Percentiles rank a stretch among this genome's conserved stretches.
Conservation (phyloP, 148 eudicot genomes). For the Persicaria tinctoria region DNA sequence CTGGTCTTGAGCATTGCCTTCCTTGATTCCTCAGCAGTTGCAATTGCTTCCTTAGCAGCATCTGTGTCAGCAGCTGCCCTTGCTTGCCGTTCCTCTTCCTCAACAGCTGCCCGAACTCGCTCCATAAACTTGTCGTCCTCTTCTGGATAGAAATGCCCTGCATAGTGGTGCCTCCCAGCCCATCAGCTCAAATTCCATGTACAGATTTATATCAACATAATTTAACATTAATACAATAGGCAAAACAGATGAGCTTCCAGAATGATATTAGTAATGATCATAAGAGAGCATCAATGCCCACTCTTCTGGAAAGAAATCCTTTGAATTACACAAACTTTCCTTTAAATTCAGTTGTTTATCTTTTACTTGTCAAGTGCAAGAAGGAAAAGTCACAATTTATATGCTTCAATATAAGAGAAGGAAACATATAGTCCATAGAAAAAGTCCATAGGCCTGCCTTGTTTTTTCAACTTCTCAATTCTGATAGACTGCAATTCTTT, state of each 20-base stretch:
- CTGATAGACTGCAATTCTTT: constrained; percentile 91
- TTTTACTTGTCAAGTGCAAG: background rate
- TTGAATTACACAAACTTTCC: background rate
- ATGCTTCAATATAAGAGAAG: background rate
- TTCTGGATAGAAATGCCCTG: constrained; percentile 91
- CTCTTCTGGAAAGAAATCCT: background rate
- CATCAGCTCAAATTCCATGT: background rate
- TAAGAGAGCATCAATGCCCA: background rate
- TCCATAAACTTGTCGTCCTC: constrained; percentile 91
- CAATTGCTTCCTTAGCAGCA: constrained; percentile 76
- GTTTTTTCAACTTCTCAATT: constrained; percentile 87
- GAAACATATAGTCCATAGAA: background rate
- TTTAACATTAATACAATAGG: background rate
- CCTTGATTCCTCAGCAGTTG: constrained; percentile 66
- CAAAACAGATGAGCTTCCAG: background rate
- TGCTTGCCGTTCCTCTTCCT: constrained; percentile 87
- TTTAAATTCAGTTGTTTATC: background rate
- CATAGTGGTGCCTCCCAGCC: constrained; percentile 13
- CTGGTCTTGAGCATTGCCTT: constrained; percentile 27
- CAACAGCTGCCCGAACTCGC: constrained; percentile 79
- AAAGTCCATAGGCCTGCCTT: constrained; percentile 41
- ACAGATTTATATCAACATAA: background rate
- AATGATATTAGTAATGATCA: background rate
- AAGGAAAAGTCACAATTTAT: background rate
- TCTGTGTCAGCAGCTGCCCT: constrained; percentile 71